phyloP scores from a whole-genome alignment of 2,329 filamentous ascomycete species.

The Periconia digitata region DNA sequence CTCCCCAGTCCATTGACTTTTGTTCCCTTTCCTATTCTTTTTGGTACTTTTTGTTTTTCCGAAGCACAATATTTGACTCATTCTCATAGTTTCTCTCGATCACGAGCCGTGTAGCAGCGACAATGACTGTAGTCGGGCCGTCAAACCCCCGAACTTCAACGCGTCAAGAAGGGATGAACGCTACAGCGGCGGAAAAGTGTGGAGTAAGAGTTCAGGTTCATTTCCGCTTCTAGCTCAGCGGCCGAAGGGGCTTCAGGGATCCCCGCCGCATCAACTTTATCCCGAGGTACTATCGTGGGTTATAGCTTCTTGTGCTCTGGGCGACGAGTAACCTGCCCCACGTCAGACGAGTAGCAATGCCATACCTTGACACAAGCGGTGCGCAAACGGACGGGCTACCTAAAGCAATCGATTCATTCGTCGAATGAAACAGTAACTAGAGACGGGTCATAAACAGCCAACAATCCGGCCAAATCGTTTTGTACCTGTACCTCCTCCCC shows the following conservation, averaged over 20 bases:
- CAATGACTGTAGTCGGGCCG: neutral
- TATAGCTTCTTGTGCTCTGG: neutral
- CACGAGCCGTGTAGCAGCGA: no score
- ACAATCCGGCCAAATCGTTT: neutral
- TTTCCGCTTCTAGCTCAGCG: neutral
- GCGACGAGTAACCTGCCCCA: neutral
- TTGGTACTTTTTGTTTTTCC: neutral
- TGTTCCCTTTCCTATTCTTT: no score
- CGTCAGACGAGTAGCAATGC: neutral
- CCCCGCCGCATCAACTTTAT: neutral
- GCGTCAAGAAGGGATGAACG: neutral
- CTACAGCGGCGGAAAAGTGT: neutral
- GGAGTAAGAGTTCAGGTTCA: neutral
- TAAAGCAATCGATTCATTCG: neutral
- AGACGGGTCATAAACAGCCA: neutral
- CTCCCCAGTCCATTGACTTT: no score
- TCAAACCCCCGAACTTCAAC: neutral
- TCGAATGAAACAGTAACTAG: neutral
- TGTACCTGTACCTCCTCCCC: neutral
- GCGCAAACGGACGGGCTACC: neutral
- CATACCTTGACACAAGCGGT: neutral
- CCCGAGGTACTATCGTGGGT: neutral
- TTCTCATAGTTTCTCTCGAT: no score
- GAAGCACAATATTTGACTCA: neutral
- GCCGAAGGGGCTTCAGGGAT: neutral